phyloP scores from a whole-genome alignment of 345 rosid genomes.

The Microthlaspi erraticum region DNA sequence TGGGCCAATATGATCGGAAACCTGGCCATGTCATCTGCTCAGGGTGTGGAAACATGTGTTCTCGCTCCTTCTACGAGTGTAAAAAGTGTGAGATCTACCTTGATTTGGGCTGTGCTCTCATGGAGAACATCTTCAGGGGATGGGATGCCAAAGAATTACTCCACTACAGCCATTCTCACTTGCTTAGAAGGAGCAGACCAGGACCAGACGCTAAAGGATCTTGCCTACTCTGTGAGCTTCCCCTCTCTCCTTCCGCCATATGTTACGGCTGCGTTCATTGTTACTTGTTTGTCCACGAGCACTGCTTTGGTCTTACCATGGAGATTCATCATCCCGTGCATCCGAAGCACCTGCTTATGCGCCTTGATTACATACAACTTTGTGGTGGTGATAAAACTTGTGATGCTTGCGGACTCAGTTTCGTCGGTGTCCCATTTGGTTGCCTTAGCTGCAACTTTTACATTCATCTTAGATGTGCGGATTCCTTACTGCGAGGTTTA shows the following conservation, averaged over 20 bases:
- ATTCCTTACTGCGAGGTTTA: not conserved
- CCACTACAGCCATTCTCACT: not conserved
- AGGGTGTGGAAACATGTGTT: constrained; percentile 1
- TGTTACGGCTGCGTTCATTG: constrained; percentile 30
- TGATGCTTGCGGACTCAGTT: not conserved
- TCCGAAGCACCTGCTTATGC: not conserved
- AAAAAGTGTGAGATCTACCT: constrained; percentile 1
- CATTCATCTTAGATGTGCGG: constrained; percentile 18
- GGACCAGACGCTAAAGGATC: not conserved
- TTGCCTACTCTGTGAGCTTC: not conserved
- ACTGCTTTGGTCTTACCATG: constrained; percentile 10
- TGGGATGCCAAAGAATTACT: not conserved
- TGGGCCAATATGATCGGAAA: too few species aligned
- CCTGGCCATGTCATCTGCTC: too few species aligned
- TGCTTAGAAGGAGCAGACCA: not conserved
- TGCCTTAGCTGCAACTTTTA: not conserved
- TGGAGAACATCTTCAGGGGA: not conserved
- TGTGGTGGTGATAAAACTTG: not conserved
- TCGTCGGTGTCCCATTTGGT: not conserved
- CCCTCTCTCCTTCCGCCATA: not conserved
- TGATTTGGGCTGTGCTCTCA: constrained; percentile 7
- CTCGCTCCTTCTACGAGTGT: constrained; percentile 4
- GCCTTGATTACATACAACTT: not conserved
- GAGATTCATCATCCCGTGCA: constrained; percentile 28
- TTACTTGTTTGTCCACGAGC: too few species aligned